phyloP scores from a whole-genome alignment of 192 early-diverging fungal species.

The Coemansia sp. region DNA sequence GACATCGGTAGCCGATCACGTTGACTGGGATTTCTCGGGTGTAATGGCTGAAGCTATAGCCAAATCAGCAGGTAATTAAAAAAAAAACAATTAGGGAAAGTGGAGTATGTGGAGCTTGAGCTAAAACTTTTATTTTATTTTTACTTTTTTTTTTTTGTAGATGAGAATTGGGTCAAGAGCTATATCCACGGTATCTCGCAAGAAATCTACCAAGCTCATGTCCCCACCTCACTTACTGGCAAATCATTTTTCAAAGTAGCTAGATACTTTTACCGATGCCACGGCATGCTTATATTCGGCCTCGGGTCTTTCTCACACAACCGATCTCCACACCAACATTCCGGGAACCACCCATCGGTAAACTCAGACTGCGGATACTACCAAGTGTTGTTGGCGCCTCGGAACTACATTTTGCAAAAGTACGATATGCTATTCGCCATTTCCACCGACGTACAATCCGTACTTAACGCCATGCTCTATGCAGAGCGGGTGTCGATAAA shows the following conservation, averaged over 20 bases:
- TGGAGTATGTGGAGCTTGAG: too few species aligned
- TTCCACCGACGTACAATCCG: slow-evolving; percentile 45
- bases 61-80: slow-evolving; percentile 35
- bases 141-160: slow-evolving; percentile 17
- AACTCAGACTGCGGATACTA: slow-evolving; percentile 27
- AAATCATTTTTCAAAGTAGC: slow-evolving; percentile 49
- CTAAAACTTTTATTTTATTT: too few species aligned
- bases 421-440: slow-evolving; percentile 54
- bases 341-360: slow-evolving; percentile 26
- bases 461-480: slow-evolving; percentile 35
- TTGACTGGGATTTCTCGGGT: slow-evolving; percentile 33
- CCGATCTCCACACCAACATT: slow-evolving; percentile 20
- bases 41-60: slow-evolving; percentile 38
- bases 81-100: too few species aligned
- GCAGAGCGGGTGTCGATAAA: slow-evolving; percentile 46
- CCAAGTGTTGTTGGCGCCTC: slow-evolving; percentile 44
- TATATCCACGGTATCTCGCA: slow-evolving; percentile 55
- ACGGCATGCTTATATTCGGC: slow-evolving; percentile 47
- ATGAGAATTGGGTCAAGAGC: slow-evolving; percentile 48
- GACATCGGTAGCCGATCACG: slow-evolving; percentile 38
- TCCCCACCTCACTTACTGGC: slow-evolving; percentile 39
- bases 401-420: slow-evolving; percentile 40
- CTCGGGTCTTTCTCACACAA: slow-evolving; percentile 38
- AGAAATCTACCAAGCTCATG: slow-evolving; percentile 56
- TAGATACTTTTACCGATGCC: slow-evolving; percentile 50